Evolutionary conservation across 1,284 basidiomycete genomes (phyloP), one percentile per base, ranked within the genome.

Genomic region (Sporisorium scitamineum): DNA sequence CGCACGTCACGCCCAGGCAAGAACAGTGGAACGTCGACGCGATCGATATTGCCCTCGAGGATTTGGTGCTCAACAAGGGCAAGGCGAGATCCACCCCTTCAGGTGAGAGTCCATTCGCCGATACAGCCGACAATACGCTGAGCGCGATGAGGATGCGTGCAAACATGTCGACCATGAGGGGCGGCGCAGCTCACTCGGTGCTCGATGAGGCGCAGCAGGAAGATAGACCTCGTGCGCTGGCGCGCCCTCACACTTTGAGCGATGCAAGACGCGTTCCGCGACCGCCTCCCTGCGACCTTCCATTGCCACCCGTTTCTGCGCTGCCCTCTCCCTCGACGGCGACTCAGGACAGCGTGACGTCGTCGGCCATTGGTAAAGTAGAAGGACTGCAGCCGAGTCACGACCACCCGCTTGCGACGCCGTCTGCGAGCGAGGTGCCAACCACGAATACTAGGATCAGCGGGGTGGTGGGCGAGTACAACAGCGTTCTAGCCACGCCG

Each of bases 21-120:
- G 62, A 75, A 26, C 62, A 70, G 59, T 75, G 72, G 72, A 70
- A 70, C 53, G 63, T 75, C 29, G 72, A 75, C 56, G 41, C 72
- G 18, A 55, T 75, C 24, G 67, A 75, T 18, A 69, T 75, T 45
- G 62, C 67, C 7, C 59, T 75, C 18, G 67, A 75, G 24, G 72
- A 75, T 41, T 41, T 75, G 24, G 54, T 69, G 22, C 58, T 74
- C 11, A 42, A 60, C 45, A 69, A 65, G 45, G 57, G 54, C 16
- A 65, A 70, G 50, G 18, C 37, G 3, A 47, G 48, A 20, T 57
- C 53, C n/a, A 51, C 13, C 22, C n/a, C 31, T 3, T 29, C 20
- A 14, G 18, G n/a, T 9, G 50, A 31, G n/a, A 32, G 37, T 29
- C 22, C 52, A 1, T 47, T 48, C 10, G 53, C 29, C 4, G 54